Percentiles rank a stretch among this genome's conserved stretches.
These are phyloP conservation scores for Blastobotrys muscicola DNA, from an alignment of 805 yeast species.

Conservation along the genomic window DNA sequence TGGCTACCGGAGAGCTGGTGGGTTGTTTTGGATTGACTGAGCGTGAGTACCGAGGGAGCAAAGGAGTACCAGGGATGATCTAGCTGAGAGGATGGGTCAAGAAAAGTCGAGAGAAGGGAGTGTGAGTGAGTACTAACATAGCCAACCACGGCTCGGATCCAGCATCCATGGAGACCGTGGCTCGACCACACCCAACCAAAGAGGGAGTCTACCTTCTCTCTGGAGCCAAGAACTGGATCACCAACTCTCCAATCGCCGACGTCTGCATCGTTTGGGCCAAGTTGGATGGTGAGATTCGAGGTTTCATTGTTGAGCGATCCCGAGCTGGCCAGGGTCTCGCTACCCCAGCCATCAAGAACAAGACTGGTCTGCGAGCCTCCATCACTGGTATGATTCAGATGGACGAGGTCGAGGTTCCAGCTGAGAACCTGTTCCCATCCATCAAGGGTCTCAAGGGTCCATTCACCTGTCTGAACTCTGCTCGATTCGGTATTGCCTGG, in stretches of 20 bases:
- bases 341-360: slow-evolving; percentile 34
- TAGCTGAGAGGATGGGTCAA: too few relatives aligned
- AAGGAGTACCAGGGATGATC: too few relatives aligned
- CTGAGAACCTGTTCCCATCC: slow-evolving; percentile 32
- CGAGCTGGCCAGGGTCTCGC: slow-evolving; percentile 25
- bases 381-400: slow-evolving; percentile 36
- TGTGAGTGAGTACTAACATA: too few relatives aligned
- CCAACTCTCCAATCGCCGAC: slow-evolving; percentile 39
- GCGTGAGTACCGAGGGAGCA: too few relatives aligned
- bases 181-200: slow-evolving; percentile 35
- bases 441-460: slow-evolving; percentile 36
- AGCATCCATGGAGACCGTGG: slow-evolving; percentile 47
- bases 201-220: slow-evolving; percentile 32
- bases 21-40: slow-evolving; percentile 62
- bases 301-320: slow-evolving; percentile 33
- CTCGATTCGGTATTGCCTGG: slow-evolving; percentile 37
- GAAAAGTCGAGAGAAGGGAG: too few relatives aligned
- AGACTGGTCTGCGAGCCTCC: slow-evolving; percentile 32
- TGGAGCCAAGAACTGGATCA: slow-evolving; percentile 38
- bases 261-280: slow-evolving; percentile 36
- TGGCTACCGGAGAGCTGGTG: slow-evolving; percentile 34
- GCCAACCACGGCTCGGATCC: slow-evolving; percentile 55
- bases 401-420: slow-evolving; percentile 37
- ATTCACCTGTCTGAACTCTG: slow-evolving; percentile 35
- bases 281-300: slow-evolving; percentile 34